phyloP scores from a whole-genome alignment of 164 flowering plant genomes.

The Vitis vinifera region DNA sequence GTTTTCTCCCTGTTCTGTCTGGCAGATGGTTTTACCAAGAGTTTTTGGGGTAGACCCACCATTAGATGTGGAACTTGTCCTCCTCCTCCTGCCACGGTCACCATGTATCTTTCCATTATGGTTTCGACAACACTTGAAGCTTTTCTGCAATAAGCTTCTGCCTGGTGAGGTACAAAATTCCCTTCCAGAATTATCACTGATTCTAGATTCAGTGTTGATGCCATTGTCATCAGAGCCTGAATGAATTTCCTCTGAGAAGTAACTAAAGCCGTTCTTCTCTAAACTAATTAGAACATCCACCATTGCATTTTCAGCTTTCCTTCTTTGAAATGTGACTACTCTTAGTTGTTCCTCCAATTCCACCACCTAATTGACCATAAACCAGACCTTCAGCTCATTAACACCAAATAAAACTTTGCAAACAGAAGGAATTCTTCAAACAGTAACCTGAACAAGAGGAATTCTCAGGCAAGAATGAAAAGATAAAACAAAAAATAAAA shows the following conservation, averaged over 20 bases:
- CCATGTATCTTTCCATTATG: conserved; percentile 39
- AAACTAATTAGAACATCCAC: conserved; percentile 72
- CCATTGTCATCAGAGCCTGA: conserved; percentile 61
- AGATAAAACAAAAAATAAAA: too few relatives aligned
- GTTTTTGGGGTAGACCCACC: conserved; percentile 46
- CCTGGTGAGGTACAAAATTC: conserved; percentile 46
- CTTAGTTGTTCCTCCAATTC: conserved; percentile 45
- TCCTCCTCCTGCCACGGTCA: conserved; percentile 38
- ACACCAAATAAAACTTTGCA: conserved; percentile 38
- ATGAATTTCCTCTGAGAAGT: conserved; percentile 57
- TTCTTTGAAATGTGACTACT: conserved; percentile 64
- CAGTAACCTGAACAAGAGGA: not conserved
- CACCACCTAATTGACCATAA: too few relatives aligned
- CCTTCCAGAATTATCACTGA: conserved; percentile 41
- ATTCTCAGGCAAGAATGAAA: not conserved
- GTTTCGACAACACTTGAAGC: conserved; percentile 32
- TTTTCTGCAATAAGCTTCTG: conserved; percentile 82
- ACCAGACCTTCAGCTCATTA: conserved; percentile 55
- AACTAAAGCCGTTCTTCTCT: conserved; percentile 57
- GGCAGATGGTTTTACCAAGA: conserved; percentile 76
- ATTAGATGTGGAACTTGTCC: conserved; percentile 33
- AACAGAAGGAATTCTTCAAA: not conserved
- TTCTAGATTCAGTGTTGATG: conserved; percentile 28
- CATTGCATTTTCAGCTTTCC: conserved; percentile 80
- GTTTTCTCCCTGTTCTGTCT: conserved; percentile 55